A percentile compares a stretch with the other conserved stretches of the same genome.
phyloP scores from a whole-genome alignment of 805 yeast species.

The Candida easanensis region DNA sequence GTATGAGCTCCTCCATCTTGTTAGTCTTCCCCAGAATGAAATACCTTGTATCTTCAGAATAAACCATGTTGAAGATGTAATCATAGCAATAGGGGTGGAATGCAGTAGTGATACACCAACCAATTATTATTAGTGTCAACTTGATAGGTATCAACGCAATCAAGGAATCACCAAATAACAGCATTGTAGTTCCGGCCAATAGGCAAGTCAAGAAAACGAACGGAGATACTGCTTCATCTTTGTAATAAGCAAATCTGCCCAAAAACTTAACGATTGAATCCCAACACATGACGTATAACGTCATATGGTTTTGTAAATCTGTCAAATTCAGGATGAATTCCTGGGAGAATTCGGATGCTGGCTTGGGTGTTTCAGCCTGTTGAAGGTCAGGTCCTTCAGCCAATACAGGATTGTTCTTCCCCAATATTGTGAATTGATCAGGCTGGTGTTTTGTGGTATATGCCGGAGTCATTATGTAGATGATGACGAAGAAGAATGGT shows the following conservation, averaged over 20 bases:
- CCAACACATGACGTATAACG: constrained; percentile 58
- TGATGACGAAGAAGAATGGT: constrained; percentile 53
- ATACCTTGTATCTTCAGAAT: constrained; percentile 65
- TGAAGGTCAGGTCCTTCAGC: constrained; percentile 41
- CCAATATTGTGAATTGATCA: constrained; percentile 35
- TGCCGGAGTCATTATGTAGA: constrained; percentile 64
- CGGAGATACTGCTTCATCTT: constrained; percentile 57
- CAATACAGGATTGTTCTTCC: constrained; percentile 41
- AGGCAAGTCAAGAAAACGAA: constrained; percentile 44
- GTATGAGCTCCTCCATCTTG: constrained; percentile 42
- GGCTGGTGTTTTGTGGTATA: constrained; percentile 64
- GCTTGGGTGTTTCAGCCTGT: constrained; percentile 34
- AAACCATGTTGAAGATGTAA: constrained; percentile 41
- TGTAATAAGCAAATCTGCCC: constrained; percentile 58
- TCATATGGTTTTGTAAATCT: constrained; percentile 80
- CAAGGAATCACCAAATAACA: constrained; percentile 29
- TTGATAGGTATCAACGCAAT: constrained; percentile 33
- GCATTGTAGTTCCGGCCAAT: constrained; percentile 29
- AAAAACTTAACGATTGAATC: constrained; percentile 52
- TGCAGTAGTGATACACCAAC: constrained; percentile 48
- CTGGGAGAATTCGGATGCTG: constrained; percentile 73
- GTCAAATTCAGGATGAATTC: constrained; percentile 78
- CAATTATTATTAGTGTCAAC: constrained; percentile 30
- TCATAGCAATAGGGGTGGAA: constrained; percentile 57
- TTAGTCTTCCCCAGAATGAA: constrained; percentile 46